Base-by-base conservation (phyloP, 1,284 basidiomycete species). In the Inonotus obliquus region DNA sequence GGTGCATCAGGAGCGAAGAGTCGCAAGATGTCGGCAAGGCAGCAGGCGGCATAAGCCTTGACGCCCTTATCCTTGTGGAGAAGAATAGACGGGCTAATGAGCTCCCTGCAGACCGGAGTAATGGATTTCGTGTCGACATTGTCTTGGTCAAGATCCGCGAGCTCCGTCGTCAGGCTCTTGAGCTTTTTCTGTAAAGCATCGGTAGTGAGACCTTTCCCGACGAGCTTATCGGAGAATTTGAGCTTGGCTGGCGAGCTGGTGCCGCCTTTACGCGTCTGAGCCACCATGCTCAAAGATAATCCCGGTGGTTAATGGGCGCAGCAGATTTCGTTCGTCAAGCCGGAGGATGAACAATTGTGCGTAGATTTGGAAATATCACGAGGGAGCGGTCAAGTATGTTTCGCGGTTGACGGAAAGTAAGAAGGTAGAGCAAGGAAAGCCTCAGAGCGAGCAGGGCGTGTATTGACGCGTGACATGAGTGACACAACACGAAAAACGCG, bases 1-100 rank as follows among this genome's bases (percentile, higher is more conserved):
- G 97, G 97, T 32, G 97, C 96, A 71, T 98, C 94, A 1, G 97
- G 97, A 0, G 97, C 97, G 73, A 95, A 98, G 52, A 99, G 82
- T 39, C 94, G 79, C 55, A 99, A 85, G 63, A 98, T 79, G 73
- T 99, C 96, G 1, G 95, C 94, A 19, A 99, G 82, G 75, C 95
- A 98, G 74, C 94, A 97, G 0, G 94, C 95, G 4, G 91, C 86
- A 67, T 92, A 92, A 0, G 94, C 95, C 74, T 96, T 97, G 67
- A 99, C 93, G 21, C 94, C 94, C 52, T 85, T 84, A 77, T 98
- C 96, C 75, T 94, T 96, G 78, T 99, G 96, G 32, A 96, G 84
- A 48, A 98, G 81, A 44, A 99, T 85, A 1, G 87, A 83, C 1
- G 83, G 83, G 69, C 81, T 81, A 66, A 96, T 84, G 69, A 99